Evolutionary conservation across 1,284 basidiomycete species (phyloP).

Genomic region (Takashimella koratensis): DNA sequence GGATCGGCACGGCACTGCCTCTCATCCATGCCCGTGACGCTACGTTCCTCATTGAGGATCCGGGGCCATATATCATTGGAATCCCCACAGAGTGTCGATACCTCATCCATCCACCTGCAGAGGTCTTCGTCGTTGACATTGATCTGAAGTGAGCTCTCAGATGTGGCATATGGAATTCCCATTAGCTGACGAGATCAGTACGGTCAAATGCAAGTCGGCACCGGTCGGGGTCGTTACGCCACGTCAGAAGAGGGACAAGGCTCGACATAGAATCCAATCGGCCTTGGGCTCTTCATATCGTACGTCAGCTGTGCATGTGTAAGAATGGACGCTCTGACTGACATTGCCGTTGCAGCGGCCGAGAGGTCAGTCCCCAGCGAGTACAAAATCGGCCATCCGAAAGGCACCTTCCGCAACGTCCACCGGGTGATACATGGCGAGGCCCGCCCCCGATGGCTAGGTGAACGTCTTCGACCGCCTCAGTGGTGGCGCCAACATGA

Average conservation of each 20-base stretch:
- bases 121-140: conserved; percentile 86
- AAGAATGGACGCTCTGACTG: too few species aligned
- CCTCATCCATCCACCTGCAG: conserved; percentile 66
- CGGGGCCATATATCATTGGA: conserved; percentile 79
- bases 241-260: conserved; percentile 79
- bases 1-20: conserved; percentile 82
- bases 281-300: conserved; percentile 64
- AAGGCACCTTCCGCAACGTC: conserved; percentile 57
- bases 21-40: conserved; percentile 67
- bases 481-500: conserved; percentile 89
- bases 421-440: conserved; percentile 31
- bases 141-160: conserved; percentile 88
- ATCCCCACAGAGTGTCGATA: conserved; percentile 81
- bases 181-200: conserved; percentile 21
- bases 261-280: conserved; percentile 66
- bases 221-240: conserved; percentile 73
- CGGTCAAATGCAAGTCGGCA: conserved; percentile 68
- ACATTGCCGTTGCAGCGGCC: conserved; percentile 5
- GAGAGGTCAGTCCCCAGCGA: conserved; percentile 54
- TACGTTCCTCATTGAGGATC: conserved; percentile 54
- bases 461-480: conserved; percentile 68
- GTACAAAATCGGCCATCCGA: conserved; percentile 92
- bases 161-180: too few species aligned
- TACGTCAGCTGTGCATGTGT: conserved; percentile 9
- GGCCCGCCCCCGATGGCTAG: conserved; percentile 32